Conservation (phyloP, 768 basidiomycete genomes). For the Brasilioporus rufonigricans region DNA sequence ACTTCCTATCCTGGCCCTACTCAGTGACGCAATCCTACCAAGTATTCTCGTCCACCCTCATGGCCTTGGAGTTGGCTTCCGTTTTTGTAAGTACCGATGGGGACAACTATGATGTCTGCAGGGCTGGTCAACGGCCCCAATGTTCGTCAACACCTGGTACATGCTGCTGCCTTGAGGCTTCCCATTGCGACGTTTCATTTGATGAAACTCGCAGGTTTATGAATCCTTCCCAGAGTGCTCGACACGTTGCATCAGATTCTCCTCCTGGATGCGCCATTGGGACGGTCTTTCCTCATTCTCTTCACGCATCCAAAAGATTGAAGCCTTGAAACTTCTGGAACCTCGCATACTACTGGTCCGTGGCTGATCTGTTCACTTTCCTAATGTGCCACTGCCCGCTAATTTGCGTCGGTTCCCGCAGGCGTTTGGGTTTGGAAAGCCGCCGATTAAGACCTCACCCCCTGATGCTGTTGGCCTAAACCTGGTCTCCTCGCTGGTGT, state of each 20-base stretch:
- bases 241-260: constrained; percentile 7
- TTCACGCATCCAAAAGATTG: background rate
- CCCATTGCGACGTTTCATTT: background rate
- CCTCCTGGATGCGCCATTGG: background rate
- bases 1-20: background rate
- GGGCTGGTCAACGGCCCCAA: background rate
- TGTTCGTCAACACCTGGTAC: background rate
- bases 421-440: background rate
- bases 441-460: background rate
- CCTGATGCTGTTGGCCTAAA: background rate
- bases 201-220: background rate
- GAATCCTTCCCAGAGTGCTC: background rate
- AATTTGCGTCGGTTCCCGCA: background rate
- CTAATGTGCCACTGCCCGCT: background rate
- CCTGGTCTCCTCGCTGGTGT: background rate
- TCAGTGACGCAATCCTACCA: too few species aligned
- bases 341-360: background rate
- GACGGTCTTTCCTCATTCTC: background rate
- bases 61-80: background rate
- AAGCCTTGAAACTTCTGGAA: background rate
- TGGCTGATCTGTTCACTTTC: background rate
- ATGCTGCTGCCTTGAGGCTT: constrained; percentile 15
- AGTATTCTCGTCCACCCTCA: too few species aligned
- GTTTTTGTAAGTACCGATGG: background rate
- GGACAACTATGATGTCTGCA: too few species aligned